Percentiles rank a stretch among this genome's conserved stretches.
phyloP scores from a whole-genome alignment of 2,329 filamentous ascomycete genomes.

The Diaporthe sp. region DNA sequence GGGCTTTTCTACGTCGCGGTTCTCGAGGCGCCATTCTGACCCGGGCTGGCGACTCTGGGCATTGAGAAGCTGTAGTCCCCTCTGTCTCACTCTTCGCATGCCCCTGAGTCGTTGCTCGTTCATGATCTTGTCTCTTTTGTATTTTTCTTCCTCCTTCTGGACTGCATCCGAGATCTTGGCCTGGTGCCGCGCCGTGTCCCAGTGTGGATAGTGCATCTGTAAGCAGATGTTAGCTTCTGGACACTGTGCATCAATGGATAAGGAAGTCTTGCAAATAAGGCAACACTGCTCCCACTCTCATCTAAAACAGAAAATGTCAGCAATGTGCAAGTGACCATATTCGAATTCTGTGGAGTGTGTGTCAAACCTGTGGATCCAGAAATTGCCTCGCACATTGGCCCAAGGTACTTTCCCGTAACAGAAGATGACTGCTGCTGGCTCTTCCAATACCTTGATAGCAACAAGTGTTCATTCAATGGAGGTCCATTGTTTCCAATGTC shows the following conservation, averaged over 20 bases:
- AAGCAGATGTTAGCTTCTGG: not conserved
- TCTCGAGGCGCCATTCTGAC: constrained; percentile 36
- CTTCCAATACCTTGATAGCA: constrained; percentile 31
- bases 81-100: constrained; percentile 34
- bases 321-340: fast-evolving
- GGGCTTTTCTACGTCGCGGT: not conserved
- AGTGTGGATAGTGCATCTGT: constrained; percentile 58
- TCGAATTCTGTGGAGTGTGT: not conserved
- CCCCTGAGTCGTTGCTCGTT: constrained; percentile 27
- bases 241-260: fast-evolving
- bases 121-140: constrained; percentile 31
- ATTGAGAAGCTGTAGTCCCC: constrained; percentile 34
- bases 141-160: constrained; percentile 33
- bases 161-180: constrained; percentile 32
- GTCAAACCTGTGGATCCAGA: constrained; percentile 26
- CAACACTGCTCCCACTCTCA: not conserved
- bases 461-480: not conserved
- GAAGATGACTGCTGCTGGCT: constrained; percentile 34
- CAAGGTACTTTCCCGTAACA: constrained; percentile 35
- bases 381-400: constrained; percentile 37
- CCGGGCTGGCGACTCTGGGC: constrained; percentile 36
- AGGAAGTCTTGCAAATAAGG: constrained; percentile 29
- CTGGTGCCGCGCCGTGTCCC: constrained; percentile 50
- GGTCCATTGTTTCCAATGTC: not conserved
- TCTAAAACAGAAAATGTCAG: not conserved